Percentiles rank a stretch among this genome's conserved stretches.
phyloP scores from a whole-genome alignment of 2,329 filamentous ascomycete species.

The Immersiporthe knoxdaviesiana region DNA sequence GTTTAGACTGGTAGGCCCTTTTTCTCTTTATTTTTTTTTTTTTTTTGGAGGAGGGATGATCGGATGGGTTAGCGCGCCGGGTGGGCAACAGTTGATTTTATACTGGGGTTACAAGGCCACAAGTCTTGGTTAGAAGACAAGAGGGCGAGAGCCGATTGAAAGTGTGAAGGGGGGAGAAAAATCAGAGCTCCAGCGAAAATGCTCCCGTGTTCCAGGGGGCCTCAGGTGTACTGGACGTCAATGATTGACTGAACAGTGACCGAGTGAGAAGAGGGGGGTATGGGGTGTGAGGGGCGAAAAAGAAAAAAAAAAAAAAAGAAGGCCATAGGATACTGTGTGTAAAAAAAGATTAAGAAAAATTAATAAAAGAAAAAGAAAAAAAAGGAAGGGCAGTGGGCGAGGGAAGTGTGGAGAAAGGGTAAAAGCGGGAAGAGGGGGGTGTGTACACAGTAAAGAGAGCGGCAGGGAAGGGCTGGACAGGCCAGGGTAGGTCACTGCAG shows the following conservation, averaged over 20 bases:
- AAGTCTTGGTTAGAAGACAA: constrained; percentile 16
- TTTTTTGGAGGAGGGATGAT: constrained; percentile 30
- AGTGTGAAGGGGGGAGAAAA: not conserved
- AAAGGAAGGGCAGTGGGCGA: not conserved
- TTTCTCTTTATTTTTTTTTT: constrained; percentile 11
- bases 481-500: not conserved
- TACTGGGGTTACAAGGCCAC: constrained; percentile 30
- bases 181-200: constrained; percentile 12
- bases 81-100: constrained; percentile 30
- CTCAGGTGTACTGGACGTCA: not conserved
- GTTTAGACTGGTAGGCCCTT: constrained; percentile 28
- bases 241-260: constrained; percentile 4
- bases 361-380: not conserved
- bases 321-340: not conserved
- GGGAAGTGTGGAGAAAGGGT: constrained; percentile 13
- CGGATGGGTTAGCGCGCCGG: constrained; percentile 30
- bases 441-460: not conserved
- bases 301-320: constrained; percentile 1
- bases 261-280: constrained; percentile 1
- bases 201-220: constrained; percentile 22
- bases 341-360: not conserved
- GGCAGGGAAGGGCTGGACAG: not conserved
- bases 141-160: not conserved
- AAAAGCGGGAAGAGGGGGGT: constrained; percentile 14
- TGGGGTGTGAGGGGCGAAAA: not conserved